Conservation (phyloP, 768 basidiomycete genomes). For the Boletus fagicola region DNA sequence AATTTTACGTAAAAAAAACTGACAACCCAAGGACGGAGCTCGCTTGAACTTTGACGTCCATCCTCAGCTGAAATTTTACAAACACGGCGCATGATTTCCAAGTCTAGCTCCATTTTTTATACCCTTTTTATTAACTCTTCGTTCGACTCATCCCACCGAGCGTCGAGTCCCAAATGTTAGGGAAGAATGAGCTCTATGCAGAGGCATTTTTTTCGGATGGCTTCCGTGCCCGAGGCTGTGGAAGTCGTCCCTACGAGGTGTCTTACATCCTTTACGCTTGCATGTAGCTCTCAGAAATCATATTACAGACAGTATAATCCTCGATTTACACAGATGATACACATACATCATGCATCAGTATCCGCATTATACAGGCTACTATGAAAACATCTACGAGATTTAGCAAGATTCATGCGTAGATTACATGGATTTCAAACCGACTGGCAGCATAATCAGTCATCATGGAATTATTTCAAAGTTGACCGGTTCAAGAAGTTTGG, state of each 20-base stretch:
- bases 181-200: constrained; percentile 38
- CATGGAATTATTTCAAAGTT: neutral
- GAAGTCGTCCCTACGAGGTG: constrained; percentile 63
- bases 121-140: constrained; percentile 48
- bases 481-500: no score
- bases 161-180: constrained; percentile 52
- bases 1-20: constrained; percentile 20
- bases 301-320: no score
- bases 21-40: neutral
- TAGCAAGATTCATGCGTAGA: neutral
- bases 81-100: neutral
- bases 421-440: neutral
- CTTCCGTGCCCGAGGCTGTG: constrained; percentile 32
- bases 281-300: neutral
- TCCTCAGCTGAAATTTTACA: neutral
- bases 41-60: neutral
- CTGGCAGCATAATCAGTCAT: neutral
- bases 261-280: constrained; percentile 38
- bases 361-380: constrained; percentile 11
- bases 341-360: no score
- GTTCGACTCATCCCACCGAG: constrained; percentile 42
- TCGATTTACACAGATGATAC: neutral
- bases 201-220: constrained; percentile 59
- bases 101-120: neutral
- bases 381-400: neutral